A percentile compares a stretch with the other conserved stretches of the same genome.
Conservation (phyloP, 352 stramenopile genomes). For the Globisporangium camurandrum region DNA sequence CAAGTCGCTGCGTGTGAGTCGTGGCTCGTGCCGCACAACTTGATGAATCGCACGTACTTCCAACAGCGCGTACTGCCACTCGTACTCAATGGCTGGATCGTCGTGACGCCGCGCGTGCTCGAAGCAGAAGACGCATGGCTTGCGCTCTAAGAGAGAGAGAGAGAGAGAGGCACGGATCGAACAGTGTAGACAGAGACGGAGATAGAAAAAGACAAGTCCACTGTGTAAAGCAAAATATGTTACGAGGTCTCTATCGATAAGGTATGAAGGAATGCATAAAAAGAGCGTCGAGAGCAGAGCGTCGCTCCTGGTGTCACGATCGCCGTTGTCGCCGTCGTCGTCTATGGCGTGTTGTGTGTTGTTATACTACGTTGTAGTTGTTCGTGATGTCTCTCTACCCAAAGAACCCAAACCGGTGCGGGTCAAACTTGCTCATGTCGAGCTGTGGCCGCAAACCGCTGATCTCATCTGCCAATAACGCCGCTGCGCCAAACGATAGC, state of each 20-base stretch:
- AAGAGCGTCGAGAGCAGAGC: not conserved
- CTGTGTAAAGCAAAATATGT: not conserved
- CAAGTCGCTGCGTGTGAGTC: slow-evolving; percentile 30
- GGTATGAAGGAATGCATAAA: not conserved
- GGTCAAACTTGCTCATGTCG: slow-evolving; percentile 78
- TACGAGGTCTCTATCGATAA: not conserved
- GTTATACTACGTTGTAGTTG: not conserved
- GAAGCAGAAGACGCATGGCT: slow-evolving; percentile 25
- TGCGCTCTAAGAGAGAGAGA: slow-evolving; percentile 4
- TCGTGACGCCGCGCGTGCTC: slow-evolving; percentile 15
- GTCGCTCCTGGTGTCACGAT: not conserved
- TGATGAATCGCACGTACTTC: slow-evolving; percentile 17
- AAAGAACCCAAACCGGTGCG: slow-evolving; percentile 73
- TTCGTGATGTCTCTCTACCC: slow-evolving; percentile 18
- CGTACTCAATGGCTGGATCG: slow-evolving; percentile 27
- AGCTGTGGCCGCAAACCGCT: slow-evolving; percentile 68
- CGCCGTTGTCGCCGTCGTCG: not conserved
- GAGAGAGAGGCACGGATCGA: not conserved
- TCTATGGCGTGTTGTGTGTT: not conserved
- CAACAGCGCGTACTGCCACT: slow-evolving; percentile 26
- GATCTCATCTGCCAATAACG: slow-evolving; percentile 75
- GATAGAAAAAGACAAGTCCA: no score
- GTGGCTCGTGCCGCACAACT: slow-evolving; percentile 13
- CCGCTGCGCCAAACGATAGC: slow-evolving; percentile 70
- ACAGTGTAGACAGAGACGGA: not conserved